Percentiles rank a stretch among this genome's conserved stretches.
These are phyloP conservation scores for Chytriomyces confervae DNA, from an alignment of 192 early-diverging fungal genomes.

Conservation along the genomic window DNA sequence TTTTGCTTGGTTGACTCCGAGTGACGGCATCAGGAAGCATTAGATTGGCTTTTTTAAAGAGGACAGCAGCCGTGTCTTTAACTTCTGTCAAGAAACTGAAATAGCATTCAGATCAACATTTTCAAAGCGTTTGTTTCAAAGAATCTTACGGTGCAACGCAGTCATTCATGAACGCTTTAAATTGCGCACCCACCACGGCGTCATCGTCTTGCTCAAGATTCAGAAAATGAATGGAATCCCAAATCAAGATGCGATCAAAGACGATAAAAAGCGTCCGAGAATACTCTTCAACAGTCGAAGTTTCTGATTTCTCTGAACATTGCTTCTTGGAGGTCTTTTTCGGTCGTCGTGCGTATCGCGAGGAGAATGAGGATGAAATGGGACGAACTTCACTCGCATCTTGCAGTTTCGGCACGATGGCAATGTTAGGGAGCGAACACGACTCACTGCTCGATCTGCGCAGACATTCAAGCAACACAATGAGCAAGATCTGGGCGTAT, in stretches of 20 bases:
- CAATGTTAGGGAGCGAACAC: background rate
- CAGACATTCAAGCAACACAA: slow-evolving; percentile 15
- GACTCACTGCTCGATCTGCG: background rate
- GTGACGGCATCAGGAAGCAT: too few species aligned
- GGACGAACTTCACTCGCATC: background rate
- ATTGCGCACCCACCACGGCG: background rate
- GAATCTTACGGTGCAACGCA: background rate
- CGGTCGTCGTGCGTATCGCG: too few species aligned
- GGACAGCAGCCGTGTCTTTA: too few species aligned
- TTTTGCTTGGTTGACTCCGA: too few species aligned
- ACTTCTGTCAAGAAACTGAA: too few species aligned
- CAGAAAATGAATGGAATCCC: slow-evolving; percentile 14
- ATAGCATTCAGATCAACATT: background rate
- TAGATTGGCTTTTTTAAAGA: too few species aligned
- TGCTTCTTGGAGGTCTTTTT: too few species aligned
- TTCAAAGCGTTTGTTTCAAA: background rate
- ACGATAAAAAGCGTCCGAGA: background rate
- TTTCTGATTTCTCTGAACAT: background rate
- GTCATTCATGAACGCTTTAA: slow-evolving; percentile 22
- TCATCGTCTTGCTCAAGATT: slow-evolving; percentile 5
- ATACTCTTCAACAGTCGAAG: background rate
- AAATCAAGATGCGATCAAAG: slow-evolving; percentile 31
- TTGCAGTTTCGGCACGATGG: background rate
- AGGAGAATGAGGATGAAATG: background rate
- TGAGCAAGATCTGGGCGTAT: background rate